These are phyloP conservation scores for Phanerochaete sordida DNA, from an alignment of 768 basidiomycete species.

Conservation along the genomic window DNA sequence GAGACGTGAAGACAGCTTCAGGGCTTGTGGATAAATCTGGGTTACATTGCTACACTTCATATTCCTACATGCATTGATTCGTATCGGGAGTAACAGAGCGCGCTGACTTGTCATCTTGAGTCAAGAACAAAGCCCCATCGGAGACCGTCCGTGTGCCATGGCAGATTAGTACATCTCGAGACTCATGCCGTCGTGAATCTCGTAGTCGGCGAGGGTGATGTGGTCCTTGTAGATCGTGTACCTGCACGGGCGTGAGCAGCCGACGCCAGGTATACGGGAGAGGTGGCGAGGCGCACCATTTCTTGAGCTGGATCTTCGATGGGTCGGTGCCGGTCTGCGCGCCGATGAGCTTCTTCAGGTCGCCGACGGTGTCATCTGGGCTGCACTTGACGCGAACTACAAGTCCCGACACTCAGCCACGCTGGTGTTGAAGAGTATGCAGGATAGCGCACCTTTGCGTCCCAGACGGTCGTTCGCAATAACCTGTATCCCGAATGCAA, in stretches of 20 bases:
- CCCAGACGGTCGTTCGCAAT: constrained; percentile 96
- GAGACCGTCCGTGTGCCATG: not conserved
- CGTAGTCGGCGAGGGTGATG: constrained; percentile 88
- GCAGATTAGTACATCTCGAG: constrained; percentile 79
- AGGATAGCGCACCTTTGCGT: constrained; percentile 66
- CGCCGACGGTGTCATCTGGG: constrained; percentile 94
- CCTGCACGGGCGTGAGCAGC: constrained; percentile 41
- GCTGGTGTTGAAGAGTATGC: not conserved
- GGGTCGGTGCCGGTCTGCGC: constrained; percentile 91
- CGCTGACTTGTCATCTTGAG: not conserved
- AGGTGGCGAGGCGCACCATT: constrained; percentile 63
- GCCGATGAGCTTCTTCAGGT: constrained; percentile 94
- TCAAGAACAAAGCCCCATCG: not conserved
- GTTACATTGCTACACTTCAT: not conserved
- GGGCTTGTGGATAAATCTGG: too few relatives aligned
- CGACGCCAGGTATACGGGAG: not conserved
- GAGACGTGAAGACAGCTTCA: too few relatives aligned
- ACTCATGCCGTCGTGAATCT: constrained; percentile 92
- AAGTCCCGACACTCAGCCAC: not conserved
- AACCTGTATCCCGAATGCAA: constrained; percentile 44
- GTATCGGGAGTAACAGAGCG: not conserved
- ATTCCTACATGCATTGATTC: not conserved
- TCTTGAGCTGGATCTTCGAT: constrained; percentile 90
- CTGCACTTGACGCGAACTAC: constrained; percentile 94
- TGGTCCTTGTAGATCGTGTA: constrained; percentile 96